Percentiles rank a stretch among this genome's conserved stretches.
These are phyloP conservation scores for Limonium bicolor DNA, from an alignment of 148 eudicot species.

Conservation along the genomic window DNA sequence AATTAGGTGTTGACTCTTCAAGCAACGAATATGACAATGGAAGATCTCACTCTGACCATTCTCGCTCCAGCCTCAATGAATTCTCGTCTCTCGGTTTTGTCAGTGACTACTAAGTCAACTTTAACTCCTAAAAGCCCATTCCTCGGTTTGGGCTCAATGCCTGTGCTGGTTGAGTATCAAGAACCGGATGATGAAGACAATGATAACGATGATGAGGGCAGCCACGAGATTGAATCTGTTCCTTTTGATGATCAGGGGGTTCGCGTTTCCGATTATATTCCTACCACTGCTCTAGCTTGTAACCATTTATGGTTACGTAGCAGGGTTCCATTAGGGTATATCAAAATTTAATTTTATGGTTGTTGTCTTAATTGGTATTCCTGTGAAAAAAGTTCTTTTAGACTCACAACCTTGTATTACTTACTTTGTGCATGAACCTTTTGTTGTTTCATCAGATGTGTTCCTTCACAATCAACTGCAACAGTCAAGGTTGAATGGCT, in stretches of 20 bases:
- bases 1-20: conserved; percentile 85
- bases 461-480: conserved; percentile 74
- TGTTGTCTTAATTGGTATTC: conserved; percentile 2
- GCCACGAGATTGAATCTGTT: conserved; percentile 16
- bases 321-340: conserved; percentile 86
- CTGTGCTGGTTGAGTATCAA: conserved; percentile 14
- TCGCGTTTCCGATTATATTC: conserved; percentile 43
- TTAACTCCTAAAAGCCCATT: conserved; percentile 43
- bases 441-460: conserved; percentile 38
- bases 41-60: conserved; percentile 70
- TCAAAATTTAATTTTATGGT: too few species aligned
- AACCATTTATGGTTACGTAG: conserved; percentile 92
- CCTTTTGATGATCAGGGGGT: conserved; percentile 24
- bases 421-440: too few species aligned
- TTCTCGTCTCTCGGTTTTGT: conserved; percentile 59
- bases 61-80: conserved; percentile 82
- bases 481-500: conserved; percentile 83
- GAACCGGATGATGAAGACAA: conserved; percentile 15
- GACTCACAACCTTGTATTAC: too few species aligned
- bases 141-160: conserved; percentile 15
- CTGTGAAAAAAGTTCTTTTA: too few species aligned
- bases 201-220: too few species aligned
- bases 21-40: conserved; percentile 78
- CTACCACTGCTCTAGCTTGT: conserved; percentile 54
- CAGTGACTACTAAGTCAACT: conserved; percentile 53